Evolutionary conservation across 2,329 filamentous ascomycete species (phyloP), one percentile per base, ranked within the genome.

Genomic region (Trichoderma koningiopsis): DNA sequence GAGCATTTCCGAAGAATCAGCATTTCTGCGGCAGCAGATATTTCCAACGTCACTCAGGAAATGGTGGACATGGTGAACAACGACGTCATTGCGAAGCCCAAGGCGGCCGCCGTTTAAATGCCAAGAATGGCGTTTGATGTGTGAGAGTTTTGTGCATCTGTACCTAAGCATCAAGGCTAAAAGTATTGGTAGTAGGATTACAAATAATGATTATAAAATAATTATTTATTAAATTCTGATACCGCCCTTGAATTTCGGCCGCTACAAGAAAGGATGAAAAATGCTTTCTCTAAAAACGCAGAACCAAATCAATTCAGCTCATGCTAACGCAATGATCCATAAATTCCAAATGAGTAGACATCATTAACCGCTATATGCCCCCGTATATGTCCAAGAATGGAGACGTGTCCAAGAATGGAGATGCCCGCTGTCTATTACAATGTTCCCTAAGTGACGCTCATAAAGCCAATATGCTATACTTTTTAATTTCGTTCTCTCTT

Each of bases 1-100:
- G 40, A 70, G 7, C 68, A 75, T 49, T 75, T 77, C 66, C 72
- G 71, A 5, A 69, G 74, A 49, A 63, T 72, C 52, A 75, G 72
- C 43, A 67, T 69, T 58, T 55, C 58, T n/a, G 61, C 33, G 5
- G 49, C 33, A 7, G 40, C 52, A 0, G 57, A 52, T 0, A 40
- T 52, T 8, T 49, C 63, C 43, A 35, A 33, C 19, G 22, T 62
- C 27, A 61, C 47, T 22, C 68, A 55, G n/a, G 72, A 70, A 29
- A 72, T 70, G 65, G 52, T 40, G 5, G 71, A 65, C 16, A 67
- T 66, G 35, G 70, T 60, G n/a, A 56, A 29, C 35, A 61, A 55
- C 35, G 70, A 68, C 24, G 52, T 40, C 7, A 49, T 43, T 4
- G 33, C 11, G 5, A 71, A 72, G 11, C 68, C 69, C 24, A 53